Evolutionary conservation across 2,329 filamentous ascomycete genomes (phyloP).

Genomic region (Drechslerella stenobrocha): DNA sequence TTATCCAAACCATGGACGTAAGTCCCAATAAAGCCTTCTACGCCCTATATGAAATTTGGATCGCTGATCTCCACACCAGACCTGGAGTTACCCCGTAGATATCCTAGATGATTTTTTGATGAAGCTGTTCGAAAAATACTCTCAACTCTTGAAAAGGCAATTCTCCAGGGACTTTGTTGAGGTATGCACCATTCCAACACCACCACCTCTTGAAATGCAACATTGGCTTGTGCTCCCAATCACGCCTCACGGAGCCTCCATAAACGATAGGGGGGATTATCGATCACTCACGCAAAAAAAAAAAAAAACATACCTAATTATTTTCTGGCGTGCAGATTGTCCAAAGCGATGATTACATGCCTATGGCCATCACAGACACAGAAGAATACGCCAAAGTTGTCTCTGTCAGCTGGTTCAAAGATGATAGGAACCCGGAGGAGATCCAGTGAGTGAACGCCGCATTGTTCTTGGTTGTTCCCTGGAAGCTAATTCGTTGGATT

Average conservation of each 20-base stretch:
- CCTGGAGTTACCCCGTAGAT: conserved; percentile 84
- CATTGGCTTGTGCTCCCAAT: too few species aligned
- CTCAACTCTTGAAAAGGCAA: conserved; percentile 81
- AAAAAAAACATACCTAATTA: conserved; percentile 21
- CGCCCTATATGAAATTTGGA: conserved; percentile 1
- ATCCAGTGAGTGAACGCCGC: conserved; percentile 64
- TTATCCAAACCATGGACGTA: conserved; percentile 98
- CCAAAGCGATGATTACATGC: conserved; percentile 98
- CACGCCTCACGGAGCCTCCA: too few species aligned
- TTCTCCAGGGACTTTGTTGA: conserved; percentile 97
- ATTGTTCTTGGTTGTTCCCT: conserved; percentile 3
- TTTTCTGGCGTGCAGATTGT: conserved; percentile 61
- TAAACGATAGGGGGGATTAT: too few species aligned
- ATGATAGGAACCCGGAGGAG: conserved; percentile 74
- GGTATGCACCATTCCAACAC: conserved; percentile 57
- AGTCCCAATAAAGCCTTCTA: conserved; percentile 50
- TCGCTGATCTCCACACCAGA: conserved; percentile 59
- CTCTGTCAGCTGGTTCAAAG: conserved; percentile 92
- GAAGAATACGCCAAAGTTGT: conserved; percentile 96
- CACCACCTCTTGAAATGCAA: conserved; percentile 14
- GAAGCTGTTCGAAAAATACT: conserved; percentile 91
- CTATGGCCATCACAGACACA: conserved; percentile 87
- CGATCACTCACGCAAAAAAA: too few species aligned
- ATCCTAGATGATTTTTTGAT: conserved; percentile 81
- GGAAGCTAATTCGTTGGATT: conserved; percentile 16